phyloP scores from a whole-genome alignment of 179 eudicot genomes.

The Silene vulgaris region DNA sequence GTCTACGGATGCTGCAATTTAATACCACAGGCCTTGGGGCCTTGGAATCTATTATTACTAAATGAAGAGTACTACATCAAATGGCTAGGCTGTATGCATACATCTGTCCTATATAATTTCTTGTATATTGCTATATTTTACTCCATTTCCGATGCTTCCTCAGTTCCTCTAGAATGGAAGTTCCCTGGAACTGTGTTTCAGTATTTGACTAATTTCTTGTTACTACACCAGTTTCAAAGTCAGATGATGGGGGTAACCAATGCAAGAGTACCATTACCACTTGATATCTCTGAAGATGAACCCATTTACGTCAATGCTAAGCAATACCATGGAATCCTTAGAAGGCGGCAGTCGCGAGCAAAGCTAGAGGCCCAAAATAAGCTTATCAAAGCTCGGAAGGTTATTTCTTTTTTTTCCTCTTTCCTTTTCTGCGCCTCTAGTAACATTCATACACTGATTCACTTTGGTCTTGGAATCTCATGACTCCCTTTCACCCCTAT shows the following conservation, averaged over 20 bases:
- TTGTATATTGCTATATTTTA: not conserved
- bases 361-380: constrained; percentile 80
- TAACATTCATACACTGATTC: not conserved
- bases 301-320: constrained; percentile 75
- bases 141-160: not conserved
- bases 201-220: not conserved
- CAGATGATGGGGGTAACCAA: constrained; percentile 49
- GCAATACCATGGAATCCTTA: constrained; percentile 68
- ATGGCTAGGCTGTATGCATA: not conserved
- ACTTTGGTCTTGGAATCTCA: not conserved
- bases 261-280: constrained; percentile 65
- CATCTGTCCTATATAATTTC: not conserved
- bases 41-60: too few species aligned
- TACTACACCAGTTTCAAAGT: constrained; percentile 36
- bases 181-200: not conserved
- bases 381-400: constrained; percentile 64
- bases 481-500: not conserved
- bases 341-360: constrained; percentile 73
- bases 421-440: too few species aligned
- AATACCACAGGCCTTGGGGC: too few species aligned
- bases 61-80: too few species aligned
- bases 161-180: not conserved
- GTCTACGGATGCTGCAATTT: too few species aligned
- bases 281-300: constrained; percentile 57
- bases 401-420: too few species aligned